Evolutionary conservation across 2,329 filamentous ascomycete species (phyloP).

Genomic region (Cercospora citrullina): DNA sequence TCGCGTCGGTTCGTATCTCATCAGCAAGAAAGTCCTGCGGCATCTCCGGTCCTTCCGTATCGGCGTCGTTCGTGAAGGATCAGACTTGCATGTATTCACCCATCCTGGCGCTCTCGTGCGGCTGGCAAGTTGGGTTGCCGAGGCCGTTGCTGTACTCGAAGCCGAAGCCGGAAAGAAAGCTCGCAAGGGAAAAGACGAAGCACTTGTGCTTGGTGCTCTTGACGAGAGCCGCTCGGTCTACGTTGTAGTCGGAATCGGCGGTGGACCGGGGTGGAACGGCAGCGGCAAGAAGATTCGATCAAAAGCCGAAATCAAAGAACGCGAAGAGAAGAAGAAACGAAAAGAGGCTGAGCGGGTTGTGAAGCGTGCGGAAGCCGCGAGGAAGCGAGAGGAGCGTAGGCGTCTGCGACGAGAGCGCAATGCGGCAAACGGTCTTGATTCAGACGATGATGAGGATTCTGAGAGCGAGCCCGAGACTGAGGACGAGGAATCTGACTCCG

Average conservation of each 20-base stretch:
- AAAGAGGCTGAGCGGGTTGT: conserved; percentile 54
- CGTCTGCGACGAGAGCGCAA: conserved; percentile 60
- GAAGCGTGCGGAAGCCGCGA: conserved; percentile 57
- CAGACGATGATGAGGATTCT: conserved; percentile 53
- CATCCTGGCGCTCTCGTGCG: conserved; percentile 93
- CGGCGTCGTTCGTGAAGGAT: conserved; percentile 92
- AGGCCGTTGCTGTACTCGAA: conserved; percentile 88
- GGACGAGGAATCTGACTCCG: conserved; percentile 37
- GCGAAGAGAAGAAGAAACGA: conserved; percentile 62
- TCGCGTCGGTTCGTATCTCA: conserved; percentile 83
- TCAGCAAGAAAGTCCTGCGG: conserved; percentile 91
- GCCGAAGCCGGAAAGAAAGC: conserved; percentile 72
- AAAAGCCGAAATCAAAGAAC: conserved; percentile 50
- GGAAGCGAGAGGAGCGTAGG: conserved; percentile 58
- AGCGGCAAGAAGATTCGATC: conserved; percentile 57
- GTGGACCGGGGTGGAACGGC: conserved; percentile 67
- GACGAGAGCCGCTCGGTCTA: conserved; percentile 87
- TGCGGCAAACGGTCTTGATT: conserved; percentile 55
- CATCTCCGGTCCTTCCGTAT: conserved; percentile 91
- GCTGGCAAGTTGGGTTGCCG: conserved; percentile 88
- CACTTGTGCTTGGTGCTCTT: conserved; percentile 84
- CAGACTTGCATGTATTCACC: conserved; percentile 86
- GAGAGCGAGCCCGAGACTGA: conserved; percentile 48
- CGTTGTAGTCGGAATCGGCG: conserved; percentile 87
- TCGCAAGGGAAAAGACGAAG: conserved; percentile 55